Evolutionary conservation across 2,329 filamentous ascomycete genomes (phyloP), one percentile per base, ranked within the genome.

Genomic region (Dothideomycetes sp.): DNA sequence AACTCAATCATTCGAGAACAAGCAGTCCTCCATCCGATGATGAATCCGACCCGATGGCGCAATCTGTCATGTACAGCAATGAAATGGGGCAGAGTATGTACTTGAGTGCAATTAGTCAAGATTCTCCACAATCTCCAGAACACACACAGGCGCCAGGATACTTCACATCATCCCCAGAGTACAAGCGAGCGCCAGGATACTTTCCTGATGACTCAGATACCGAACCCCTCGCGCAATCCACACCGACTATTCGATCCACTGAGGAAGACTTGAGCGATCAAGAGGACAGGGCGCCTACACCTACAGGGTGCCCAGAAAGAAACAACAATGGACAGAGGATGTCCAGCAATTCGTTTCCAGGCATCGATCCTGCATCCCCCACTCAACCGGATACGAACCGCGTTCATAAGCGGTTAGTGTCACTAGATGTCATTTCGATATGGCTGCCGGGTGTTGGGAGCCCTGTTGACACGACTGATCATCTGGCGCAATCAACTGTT

Each of bases 81-180:
- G 81, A 86, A 45, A 83, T 89, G 46, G 84, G 83, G 0, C 79
- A 85, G 53, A 91, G 85, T 56, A 84, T 93, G 79, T 93, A 91
- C 51, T 80, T 87, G 78, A 89, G 77, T 52, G 76, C 73, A 9
- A 63, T 77, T 40, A 75, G 45, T 24, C 32, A 38, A 14, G 42
- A 34, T 4, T 31, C 24, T 10, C 39, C 34, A 30, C 19, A 12
- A 30, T 43, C 22, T 14, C 36, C 33, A 16, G 22, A 43, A 2
- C 5, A 35, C n/a, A 24, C n/a, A 1, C 10, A n/a, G n/a, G 8
- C 39, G 5, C 41, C 41, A 29, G 41, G 41, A 4, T 30, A 16
- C 7, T 45, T 27, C 22, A n/a, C n/a, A n/a, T n/a, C n/a, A n/a
- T n/a, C n/a, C n/a, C n/a, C n/a, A n/a, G n/a, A n/a, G n/a, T n/a